Evolutionary conservation across 306 rosid genomes (phyloP), one percentile per base, ranked within the genome.

Genomic region (Neltuma alba): DNA sequence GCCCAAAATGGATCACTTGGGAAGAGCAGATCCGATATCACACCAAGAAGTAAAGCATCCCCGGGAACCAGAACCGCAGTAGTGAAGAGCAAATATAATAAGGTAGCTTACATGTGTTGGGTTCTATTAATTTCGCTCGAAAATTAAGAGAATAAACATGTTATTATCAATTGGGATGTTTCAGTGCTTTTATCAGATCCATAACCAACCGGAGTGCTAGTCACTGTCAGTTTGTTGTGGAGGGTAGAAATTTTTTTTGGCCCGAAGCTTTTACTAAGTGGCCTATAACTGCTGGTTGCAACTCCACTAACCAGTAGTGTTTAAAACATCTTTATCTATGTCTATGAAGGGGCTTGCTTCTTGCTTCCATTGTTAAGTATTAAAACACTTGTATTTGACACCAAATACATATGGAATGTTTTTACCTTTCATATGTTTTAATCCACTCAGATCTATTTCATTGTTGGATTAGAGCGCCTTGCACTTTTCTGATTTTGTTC

Each of bases 31-130:
- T 75, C 88, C 14, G 97, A 91, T 45, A 37, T 80, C 81, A 47
- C 37, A 23, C 78, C 95, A 76, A 86, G 90, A 88, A 88, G 80
- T 83, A 89, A 83, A 80, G 78, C 91, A 28, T 61, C 88, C 77
- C 79, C 93, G 2, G 92, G 86, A 72, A 91, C 87, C 85, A 88
- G 76, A 88, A 86, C 78, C 69, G 71, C 88, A 62, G 78, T 47
- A 80, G 64, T 15, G 0, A 96, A 82, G 91, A 84, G 89, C 90
- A 93, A 88, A 87, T 57, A 79, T 38, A 91, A 83, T 54, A 89
- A 82, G 97, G 99, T 96, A 93, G 76, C 55, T 48, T 28, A 33
- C 57, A 40, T 76, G 74, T 82, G 47, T 84, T 77, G 55, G 23
- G 36, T 4, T 12, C 65, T 81, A 31, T 14, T 76, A 20, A 16